Conservation (phyloP, 371 early-diverging fungal genomes). For the Mortierella sp. region DNA sequence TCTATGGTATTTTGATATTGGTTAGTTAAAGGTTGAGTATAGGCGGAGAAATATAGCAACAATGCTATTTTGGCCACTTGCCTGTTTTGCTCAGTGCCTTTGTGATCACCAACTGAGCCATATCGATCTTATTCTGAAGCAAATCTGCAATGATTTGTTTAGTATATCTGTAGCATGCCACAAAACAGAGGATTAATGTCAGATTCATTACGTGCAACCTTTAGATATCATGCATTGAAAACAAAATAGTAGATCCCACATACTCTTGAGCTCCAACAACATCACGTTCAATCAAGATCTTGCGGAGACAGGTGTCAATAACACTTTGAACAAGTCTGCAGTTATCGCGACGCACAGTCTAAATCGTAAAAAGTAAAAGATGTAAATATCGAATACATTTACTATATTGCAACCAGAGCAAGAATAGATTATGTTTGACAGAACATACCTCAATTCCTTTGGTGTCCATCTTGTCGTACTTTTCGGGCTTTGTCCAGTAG, state of each 20-base stretch:
- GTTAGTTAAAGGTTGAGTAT: neutral
- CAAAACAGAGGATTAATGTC: neutral
- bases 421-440: neutral
- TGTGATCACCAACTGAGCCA: slow-evolving; percentile 98
- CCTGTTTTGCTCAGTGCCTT: slow-evolving; percentile 96
- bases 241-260: neutral
- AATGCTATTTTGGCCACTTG: slow-evolving; percentile 15
- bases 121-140: slow-evolving; percentile 96
- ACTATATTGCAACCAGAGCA: neutral
- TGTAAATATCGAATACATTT: neutral
- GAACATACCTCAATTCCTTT: slow-evolving; percentile 97
- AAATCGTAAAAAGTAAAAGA: neutral
- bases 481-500: slow-evolving; percentile 96
- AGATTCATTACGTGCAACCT: neutral
- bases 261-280: slow-evolving; percentile 91
- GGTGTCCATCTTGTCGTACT: slow-evolving; percentile 97
- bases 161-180: slow-evolving; percentile 71
- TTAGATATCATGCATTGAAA: neutral
- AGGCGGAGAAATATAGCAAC: too few species aligned
- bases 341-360: slow-evolving; percentile 99
- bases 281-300: slow-evolving; percentile 94
- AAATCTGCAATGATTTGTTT: slow-evolving; percentile 95
- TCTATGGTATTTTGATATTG: slow-evolving; percentile 65
- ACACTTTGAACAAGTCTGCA: slow-evolving; percentile 96
- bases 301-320: slow-evolving; percentile 94